phyloP scores from a whole-genome alignment of 306 rosid species.

The Cucurbita ficifolia region DNA sequence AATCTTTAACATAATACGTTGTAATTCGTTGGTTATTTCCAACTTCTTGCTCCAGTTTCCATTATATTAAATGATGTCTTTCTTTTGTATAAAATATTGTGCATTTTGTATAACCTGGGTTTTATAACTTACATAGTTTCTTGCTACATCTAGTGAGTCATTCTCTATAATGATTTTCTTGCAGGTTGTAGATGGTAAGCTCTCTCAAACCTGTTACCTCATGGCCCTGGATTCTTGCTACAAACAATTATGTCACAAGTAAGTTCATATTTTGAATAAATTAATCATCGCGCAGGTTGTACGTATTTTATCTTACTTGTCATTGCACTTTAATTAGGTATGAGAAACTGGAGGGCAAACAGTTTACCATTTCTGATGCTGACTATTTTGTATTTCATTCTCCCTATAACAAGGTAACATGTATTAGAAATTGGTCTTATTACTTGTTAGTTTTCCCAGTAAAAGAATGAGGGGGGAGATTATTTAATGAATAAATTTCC shows the following conservation, averaged over 20 bases:
- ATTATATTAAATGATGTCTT: neutral
- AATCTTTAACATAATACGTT: conserved; percentile 7
- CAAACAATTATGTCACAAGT: conserved; percentile 58
- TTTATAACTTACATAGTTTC: neutral
- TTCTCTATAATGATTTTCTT: neutral
- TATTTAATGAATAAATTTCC: neutral
- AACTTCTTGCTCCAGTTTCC: neutral
- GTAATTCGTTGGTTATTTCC: neutral
- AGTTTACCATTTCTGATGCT: conserved; percentile 62
- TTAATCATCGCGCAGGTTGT: neutral
- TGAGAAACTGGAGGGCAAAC: conserved; percentile 67
- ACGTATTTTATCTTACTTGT: neutral
- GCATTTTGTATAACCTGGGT: neutral
- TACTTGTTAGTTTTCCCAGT: neutral
- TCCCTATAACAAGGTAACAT: conserved; percentile 91
- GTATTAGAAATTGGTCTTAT: neutral
- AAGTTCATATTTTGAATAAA: conserved; percentile 17
- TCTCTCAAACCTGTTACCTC: conserved; percentile 93
- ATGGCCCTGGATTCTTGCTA: conserved; percentile 93
- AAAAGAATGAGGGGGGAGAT: neutral
- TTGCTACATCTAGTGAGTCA: neutral
- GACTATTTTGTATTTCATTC: conserved; percentile 80
- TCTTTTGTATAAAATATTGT: neutral
- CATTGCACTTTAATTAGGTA: conserved; percentile 28
- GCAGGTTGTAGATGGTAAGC: conserved; percentile 96